Evolutionary conservation across 2,329 filamentous ascomycete genomes (phyloP).

Genomic region (Cytospora piceicola): DNA sequence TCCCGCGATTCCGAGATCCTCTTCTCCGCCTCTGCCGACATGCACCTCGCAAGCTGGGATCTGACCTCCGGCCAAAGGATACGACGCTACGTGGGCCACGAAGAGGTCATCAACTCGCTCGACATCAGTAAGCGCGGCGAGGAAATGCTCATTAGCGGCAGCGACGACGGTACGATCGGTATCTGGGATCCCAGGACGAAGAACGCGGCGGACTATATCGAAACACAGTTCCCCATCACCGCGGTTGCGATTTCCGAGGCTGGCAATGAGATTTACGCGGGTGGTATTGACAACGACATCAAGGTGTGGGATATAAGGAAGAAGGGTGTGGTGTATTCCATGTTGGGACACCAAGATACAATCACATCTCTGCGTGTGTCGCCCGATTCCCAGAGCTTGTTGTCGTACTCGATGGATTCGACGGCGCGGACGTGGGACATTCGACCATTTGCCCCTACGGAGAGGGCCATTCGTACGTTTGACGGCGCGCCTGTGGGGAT

Average conservation of each 20-base stretch:
- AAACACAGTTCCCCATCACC: slow-evolving; percentile 91
- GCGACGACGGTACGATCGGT: slow-evolving; percentile 90
- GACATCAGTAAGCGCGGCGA: slow-evolving; percentile 89
- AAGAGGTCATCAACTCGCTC: slow-evolving; percentile 92
- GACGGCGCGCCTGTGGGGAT: slow-evolving; percentile 87
- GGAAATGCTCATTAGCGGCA: slow-evolving; percentile 86
- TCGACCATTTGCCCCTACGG: slow-evolving; percentile 86
- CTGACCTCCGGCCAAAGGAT: slow-evolving; percentile 89
- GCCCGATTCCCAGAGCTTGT: slow-evolving; percentile 84
- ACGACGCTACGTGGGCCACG: slow-evolving; percentile 88
- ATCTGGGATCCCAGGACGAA: slow-evolving; percentile 96
- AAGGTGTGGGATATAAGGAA: slow-evolving; percentile 97
- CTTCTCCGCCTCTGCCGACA: slow-evolving; percentile 92
- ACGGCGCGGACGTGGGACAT: slow-evolving; percentile 97
- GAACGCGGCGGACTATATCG: slow-evolving; percentile 82
- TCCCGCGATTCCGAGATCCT: slow-evolving; percentile 90
- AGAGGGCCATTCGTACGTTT: slow-evolving; percentile 83
- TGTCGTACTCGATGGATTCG: slow-evolving; percentile 93
- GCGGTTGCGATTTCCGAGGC: slow-evolving; percentile 90
- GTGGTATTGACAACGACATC: slow-evolving; percentile 96
- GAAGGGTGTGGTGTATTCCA: slow-evolving; percentile 82
- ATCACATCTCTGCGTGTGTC: slow-evolving; percentile 90
- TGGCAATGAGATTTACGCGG: slow-evolving; percentile 92
- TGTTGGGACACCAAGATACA: slow-evolving; percentile 89
- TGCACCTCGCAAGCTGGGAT: slow-evolving; percentile 93